phyloP scores from a whole-genome alignment of 1,139 yeast genomes.

The Geotrichum siamense region DNA sequence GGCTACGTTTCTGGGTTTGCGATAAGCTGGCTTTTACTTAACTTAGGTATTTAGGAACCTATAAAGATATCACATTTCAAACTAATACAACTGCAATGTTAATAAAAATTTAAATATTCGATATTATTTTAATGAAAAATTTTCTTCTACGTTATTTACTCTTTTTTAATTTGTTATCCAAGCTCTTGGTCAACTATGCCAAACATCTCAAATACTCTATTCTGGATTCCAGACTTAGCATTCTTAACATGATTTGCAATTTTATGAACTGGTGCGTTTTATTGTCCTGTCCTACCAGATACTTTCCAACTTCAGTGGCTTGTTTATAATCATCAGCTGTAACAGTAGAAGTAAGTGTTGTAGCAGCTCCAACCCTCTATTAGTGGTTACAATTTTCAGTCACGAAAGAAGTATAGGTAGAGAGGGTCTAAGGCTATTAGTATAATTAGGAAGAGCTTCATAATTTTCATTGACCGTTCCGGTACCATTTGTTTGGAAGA shows the following conservation, averaged over 20 bases:
- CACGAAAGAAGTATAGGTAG: slow-evolving; percentile 40
- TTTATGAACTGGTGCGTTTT: slow-evolving; percentile 75
- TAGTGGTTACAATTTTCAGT: slow-evolving; percentile 59
- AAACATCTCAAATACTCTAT: slow-evolving; percentile 71
- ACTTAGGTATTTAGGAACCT: too few species aligned
- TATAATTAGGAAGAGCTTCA: slow-evolving; percentile 71
- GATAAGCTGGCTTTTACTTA: too few species aligned
- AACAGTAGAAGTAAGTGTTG: slow-evolving; percentile 58
- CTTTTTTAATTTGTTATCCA: slow-evolving; percentile 51
- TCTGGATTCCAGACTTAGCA: slow-evolving; percentile 73
- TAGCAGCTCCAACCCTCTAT: slow-evolving; percentile 81
- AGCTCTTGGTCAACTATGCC: slow-evolving; percentile 62
- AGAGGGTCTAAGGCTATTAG: slow-evolving; percentile 41
- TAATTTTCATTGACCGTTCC: slow-evolving; percentile 72
- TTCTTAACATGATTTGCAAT: slow-evolving; percentile 64
- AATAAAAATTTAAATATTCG: too few species aligned
- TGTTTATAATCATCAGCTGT: slow-evolving; percentile 52
- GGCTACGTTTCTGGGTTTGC: too few species aligned
- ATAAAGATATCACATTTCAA: too few species aligned
- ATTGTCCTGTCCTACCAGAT: slow-evolving; percentile 59
- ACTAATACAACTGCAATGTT: too few species aligned
- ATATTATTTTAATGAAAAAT: background rate
- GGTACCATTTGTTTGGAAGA: slow-evolving; percentile 76
- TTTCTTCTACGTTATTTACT: background rate
- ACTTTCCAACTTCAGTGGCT: slow-evolving; percentile 68